A percentile compares a stretch with the other conserved stretches of the same genome.
phyloP scores from a whole-genome alignment of 352 stramenopile genomes.

The Thalassiosira mediterranea region DNA sequence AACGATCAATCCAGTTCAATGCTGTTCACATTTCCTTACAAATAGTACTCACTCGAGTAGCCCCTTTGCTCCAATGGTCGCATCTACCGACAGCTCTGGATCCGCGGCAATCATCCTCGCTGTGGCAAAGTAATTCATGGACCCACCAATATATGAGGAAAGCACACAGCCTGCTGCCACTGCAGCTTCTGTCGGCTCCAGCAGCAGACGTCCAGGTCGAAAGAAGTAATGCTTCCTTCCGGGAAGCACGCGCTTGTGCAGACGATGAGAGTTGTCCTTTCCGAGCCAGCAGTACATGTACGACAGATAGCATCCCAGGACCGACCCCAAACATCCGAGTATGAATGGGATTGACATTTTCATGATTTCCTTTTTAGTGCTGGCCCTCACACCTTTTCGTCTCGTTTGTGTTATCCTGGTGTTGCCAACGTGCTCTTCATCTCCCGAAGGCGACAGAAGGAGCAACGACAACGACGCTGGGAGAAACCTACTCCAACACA shows the following conservation, averaged over 20 bases:
- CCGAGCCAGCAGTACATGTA: constrained; percentile 18
- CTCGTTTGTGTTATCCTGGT: background rate
- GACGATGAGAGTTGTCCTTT: constrained; percentile 18
- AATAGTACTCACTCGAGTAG: constrained; percentile 1
- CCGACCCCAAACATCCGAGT: constrained; percentile 27
- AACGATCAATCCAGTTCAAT: background rate
- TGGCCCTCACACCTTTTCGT: constrained; percentile 1
- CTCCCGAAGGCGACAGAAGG: constrained; percentile 21
- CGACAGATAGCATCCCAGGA: constrained; percentile 25
- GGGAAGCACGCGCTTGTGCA: constrained; percentile 17
- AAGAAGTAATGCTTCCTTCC: constrained; percentile 32
- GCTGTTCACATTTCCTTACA: constrained; percentile 4
- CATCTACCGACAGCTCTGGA: constrained; percentile 1
- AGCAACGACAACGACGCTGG: constrained; percentile 39
- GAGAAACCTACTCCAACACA: constrained; percentile 40
- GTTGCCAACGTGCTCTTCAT: constrained; percentile 7
- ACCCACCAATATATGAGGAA: constrained; percentile 39
- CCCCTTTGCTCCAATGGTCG: constrained; percentile 1
- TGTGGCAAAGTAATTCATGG: constrained; percentile 40
- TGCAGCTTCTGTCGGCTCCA: constrained; percentile 37
- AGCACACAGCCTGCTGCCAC: constrained; percentile 45
- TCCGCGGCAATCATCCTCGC: constrained; percentile 32
- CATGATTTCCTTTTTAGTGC: constrained; percentile 16
- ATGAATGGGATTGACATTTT: constrained; percentile 39
- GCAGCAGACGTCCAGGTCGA: constrained; percentile 20